These are phyloP conservation scores for Cymbidium sinense DNA, from an alignment of 106 monocot species.

Conservation along the genomic window DNA sequence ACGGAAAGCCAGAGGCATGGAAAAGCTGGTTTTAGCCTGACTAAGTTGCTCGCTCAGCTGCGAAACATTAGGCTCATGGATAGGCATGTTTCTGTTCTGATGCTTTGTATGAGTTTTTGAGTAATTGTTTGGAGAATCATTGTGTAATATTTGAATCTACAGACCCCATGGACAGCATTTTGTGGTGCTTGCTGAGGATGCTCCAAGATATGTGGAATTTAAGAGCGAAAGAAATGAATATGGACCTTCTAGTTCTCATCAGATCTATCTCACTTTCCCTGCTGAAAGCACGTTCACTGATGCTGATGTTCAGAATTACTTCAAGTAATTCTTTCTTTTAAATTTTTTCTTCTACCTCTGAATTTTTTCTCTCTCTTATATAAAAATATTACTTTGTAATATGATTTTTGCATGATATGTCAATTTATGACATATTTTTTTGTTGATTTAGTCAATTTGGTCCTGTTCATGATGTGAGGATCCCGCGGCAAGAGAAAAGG, in stretches of 20 bases:
- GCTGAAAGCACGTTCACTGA: constrained; percentile 70
- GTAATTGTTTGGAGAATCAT: neutral
- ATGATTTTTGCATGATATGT: neutral
- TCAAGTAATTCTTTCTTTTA: constrained; percentile 32
- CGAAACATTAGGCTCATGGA: constrained; percentile 67
- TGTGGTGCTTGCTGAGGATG: constrained; percentile 36
- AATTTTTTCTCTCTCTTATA: too few relatives aligned
- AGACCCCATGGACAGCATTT: constrained; percentile 22
- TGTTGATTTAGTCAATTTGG: constrained; percentile 48
- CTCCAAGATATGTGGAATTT: constrained; percentile 31
- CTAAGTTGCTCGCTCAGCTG: constrained; percentile 66
- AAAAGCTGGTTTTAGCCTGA: constrained; percentile 66
- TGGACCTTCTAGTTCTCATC: constrained; percentile 33
- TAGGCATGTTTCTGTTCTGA: constrained; percentile 29
- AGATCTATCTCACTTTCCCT: constrained; percentile 83
- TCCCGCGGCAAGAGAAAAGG: constrained; percentile 61
- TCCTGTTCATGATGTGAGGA: constrained; percentile 63
- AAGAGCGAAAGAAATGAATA: constrained; percentile 25
- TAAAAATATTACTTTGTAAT: neutral
- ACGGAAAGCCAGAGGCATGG: constrained; percentile 90
- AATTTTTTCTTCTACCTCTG: neutral
- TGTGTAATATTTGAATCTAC: neutral
- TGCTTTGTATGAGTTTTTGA: neutral
- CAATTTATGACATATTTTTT: neutral
- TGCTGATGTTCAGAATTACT: constrained; percentile 64